Evolutionary conservation across 2,329 filamentous ascomycete species (phyloP), one percentile per base, ranked within the genome.

Genomic region (Pseudohalonectria lignicola): DNA sequence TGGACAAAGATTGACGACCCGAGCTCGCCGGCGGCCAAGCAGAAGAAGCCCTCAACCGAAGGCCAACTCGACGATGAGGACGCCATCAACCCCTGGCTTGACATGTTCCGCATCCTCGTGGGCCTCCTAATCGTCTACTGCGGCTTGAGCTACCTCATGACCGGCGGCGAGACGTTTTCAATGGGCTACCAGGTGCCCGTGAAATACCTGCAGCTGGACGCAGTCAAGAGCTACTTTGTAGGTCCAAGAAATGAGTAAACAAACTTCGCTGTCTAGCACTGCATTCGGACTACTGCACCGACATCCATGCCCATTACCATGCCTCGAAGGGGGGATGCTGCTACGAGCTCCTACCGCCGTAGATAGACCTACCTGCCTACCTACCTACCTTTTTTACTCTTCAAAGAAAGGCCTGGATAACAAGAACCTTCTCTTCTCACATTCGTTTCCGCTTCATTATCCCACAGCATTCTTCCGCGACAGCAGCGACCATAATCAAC

Each of bases 61-160:
- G 54, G 47, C 28, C 51, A 51, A 39, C 35, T 47, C 13, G 36
- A 37, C 29, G 36, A 49, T 45, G 31, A 42, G 31, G 32, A 53
- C 46, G 43, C 10, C 39, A 50, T 67, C 47, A 64, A 54, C 43
- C 61, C 62, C 10, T 69, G 61, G 60, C 61, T 86, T 25, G 85
- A 90, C 55, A 57, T 83, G 38, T 59, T 86, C 42, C 79, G 84
- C 23, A 69, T 88, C 21, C 51, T 87, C 33, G 70, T 70, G 23
- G 84, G 84, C 39, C 57, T 88, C 12, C 47, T 81, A 25, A 48
- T 85, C 31, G 72, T 79, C 34, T 83, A 76, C 18, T 75, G 70
- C 50, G 78, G 73, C 15, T 64, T 88, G 39, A 87, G 82, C 61
- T 90, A 88, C 59, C 74, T 88, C 45, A 68, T 84, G 48, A 86